These are phyloP conservation scores for Suillus plorans DNA, from an alignment of 768 basidiomycete genomes.

Conservation along the genomic window DNA sequence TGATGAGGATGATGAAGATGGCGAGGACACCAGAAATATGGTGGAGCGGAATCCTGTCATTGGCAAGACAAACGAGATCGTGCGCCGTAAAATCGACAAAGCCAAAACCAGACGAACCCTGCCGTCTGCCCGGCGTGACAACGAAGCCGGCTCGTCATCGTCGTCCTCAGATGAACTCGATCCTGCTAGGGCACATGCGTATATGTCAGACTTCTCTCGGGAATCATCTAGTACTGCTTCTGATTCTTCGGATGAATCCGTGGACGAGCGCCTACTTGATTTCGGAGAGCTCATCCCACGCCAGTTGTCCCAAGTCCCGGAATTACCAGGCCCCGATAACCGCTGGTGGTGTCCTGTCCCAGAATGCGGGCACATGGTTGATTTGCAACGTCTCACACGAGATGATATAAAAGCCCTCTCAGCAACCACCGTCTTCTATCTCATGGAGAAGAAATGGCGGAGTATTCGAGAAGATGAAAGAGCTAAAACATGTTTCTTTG, in stretches of 20 bases:
- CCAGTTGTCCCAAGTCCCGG: constrained; percentile 36
- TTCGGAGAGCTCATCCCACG: constrained; percentile 33
- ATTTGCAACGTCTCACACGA: constrained; percentile 42
- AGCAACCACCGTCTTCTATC: constrained; percentile 15
- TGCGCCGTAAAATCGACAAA: constrained; percentile 23
- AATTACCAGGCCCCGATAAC: constrained; percentile 41
- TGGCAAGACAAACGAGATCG: constrained; percentile 19
- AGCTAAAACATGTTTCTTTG: constrained; percentile 22
- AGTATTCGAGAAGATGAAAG: constrained; percentile 31
- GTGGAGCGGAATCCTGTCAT: constrained; percentile 27
- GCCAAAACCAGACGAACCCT: constrained; percentile 10
- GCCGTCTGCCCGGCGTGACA: not conserved
- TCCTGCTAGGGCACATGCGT: constrained; percentile 28
- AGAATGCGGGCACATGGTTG: constrained; percentile 44
- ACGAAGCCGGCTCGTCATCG: constrained; percentile 12
- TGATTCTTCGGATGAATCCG: constrained; percentile 30
- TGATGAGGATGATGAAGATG: constrained; percentile 1
- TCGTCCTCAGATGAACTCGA: constrained; percentile 22
- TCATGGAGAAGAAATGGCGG: constrained; percentile 37
- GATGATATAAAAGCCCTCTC: constrained; percentile 31
- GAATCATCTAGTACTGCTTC: constrained; percentile 44
- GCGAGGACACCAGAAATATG: constrained; percentile 7
- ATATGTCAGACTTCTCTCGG: constrained; percentile 62
- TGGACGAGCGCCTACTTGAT: constrained; percentile 23
- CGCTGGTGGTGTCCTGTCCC: constrained; percentile 52